A percentile compares a stretch with the other conserved stretches of the same genome.
Conservation (phyloP, 345 rosid species). For the Bruguiera sexangula region DNA sequence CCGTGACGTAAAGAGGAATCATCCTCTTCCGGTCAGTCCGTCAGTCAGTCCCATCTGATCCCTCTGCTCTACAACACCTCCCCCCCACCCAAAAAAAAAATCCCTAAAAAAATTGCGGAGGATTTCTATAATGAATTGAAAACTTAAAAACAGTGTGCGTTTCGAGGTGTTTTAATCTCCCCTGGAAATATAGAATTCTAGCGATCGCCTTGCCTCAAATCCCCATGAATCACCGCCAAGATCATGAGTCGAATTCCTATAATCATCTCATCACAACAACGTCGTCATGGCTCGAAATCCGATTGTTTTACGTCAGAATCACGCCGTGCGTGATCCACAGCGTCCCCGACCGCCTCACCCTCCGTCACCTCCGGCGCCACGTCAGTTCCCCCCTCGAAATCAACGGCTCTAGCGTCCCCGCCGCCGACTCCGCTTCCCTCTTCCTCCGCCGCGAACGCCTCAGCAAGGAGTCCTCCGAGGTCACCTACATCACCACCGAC, state of each 20-base stretch:
- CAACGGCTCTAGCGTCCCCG: constrained; percentile 66
- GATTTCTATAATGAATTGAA: no score
- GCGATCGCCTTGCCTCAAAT: no score
- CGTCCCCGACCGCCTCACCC: constrained; percentile 67
- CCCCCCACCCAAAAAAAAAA: no score
- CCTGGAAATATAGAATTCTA: no score
- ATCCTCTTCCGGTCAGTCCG: no score
- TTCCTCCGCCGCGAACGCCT: constrained; percentile 74
- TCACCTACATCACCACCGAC: constrained; percentile 82
- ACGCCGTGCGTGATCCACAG: constrained; percentile 52
- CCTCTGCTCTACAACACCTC: no score
- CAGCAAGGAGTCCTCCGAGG: constrained; percentile 69
- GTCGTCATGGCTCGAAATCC: constrained; percentile 77
- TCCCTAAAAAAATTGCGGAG: no score
- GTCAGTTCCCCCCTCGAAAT: constrained; percentile 76
- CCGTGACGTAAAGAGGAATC: no score
- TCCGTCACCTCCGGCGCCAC: constrained; percentile 67
- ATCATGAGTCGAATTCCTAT: constrained; percentile 37
- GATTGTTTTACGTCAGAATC: constrained; percentile 78
- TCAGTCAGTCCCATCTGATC: no score
- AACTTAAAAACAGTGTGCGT: no score
- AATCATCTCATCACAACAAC: constrained; percentile 27
- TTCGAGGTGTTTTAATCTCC: no score
- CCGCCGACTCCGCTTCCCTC: constrained; percentile 51
- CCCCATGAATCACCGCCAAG: constrained; percentile 27